Evolutionary conservation across 768 basidiomycete species (phyloP).

Genomic region (Amanita jacksonii): DNA sequence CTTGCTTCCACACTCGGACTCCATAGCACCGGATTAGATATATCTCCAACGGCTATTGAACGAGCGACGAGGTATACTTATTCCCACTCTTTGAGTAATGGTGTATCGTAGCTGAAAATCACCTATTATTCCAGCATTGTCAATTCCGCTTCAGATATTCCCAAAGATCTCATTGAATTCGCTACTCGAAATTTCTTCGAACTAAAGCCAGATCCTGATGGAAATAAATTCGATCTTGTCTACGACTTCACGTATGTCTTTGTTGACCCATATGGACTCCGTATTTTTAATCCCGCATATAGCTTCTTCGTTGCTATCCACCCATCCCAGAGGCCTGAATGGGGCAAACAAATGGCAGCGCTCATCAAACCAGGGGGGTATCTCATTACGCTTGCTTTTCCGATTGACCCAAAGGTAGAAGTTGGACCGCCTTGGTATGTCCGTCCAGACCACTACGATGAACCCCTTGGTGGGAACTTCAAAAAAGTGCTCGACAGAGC

Average conservation of each 20-base stretch:
- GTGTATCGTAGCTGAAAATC: not conserved
- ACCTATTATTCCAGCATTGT: constrained; percentile 3
- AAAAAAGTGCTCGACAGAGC: constrained; percentile 43
- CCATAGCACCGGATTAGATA: too few relatives aligned
- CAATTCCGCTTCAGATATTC: constrained; percentile 8
- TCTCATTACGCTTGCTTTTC: constrained; percentile 54
- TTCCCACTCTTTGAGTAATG: not conserved
- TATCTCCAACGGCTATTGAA: too few relatives aligned
- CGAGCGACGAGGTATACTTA: constrained; percentile 30
- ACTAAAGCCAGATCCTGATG: constrained; percentile 21
- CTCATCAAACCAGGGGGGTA: constrained; percentile 54
- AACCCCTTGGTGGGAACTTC: constrained; percentile 40
- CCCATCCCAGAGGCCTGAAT: constrained; percentile 39
- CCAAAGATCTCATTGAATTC: constrained; percentile 30
- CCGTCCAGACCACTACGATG: constrained; percentile 43
- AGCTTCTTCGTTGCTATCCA: constrained; percentile 78
- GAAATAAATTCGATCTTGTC: constrained; percentile 37
- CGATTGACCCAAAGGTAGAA: constrained; percentile 35
- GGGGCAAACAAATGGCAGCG: constrained; percentile 49
- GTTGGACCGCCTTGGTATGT: constrained; percentile 58
- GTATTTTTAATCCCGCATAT: too few relatives aligned
- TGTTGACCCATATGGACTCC: too few relatives aligned
- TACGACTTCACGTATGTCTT: constrained; percentile 54
- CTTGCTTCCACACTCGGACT: too few relatives aligned
- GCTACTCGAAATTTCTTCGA: constrained; percentile 46